Percentiles rank a stretch among this genome's conserved stretches.
Evolutionary conservation across 148 eudicot species (phyloP).

Genomic region (Heliamphora exappendiculata): DNA sequence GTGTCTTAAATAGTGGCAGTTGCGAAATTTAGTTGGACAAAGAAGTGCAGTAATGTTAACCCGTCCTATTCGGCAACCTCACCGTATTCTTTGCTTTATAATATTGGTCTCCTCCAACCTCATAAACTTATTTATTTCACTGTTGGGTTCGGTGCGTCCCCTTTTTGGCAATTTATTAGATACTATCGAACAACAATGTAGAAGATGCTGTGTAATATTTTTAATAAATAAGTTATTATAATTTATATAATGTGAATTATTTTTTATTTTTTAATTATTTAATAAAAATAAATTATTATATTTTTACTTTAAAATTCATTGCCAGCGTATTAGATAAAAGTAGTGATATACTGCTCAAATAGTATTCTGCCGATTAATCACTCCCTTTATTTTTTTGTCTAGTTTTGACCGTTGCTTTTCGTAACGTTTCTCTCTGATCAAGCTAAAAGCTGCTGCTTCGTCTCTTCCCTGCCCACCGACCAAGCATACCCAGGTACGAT

Average conservation of each 20-base stretch:
- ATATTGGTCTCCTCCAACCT: background rate
- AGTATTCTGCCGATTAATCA: too few species aligned
- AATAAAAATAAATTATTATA: too few species aligned
- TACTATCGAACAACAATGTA: too few species aligned
- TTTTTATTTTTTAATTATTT: too few species aligned
- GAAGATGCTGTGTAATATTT: too few species aligned
- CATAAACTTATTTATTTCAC: constrained; percentile 17
- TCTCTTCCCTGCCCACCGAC: constrained; percentile 8
- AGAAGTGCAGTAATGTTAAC: background rate
- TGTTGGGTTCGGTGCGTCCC: background rate
- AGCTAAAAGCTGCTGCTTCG: constrained; percentile 15
- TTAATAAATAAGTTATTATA: too few species aligned
- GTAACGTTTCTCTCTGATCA: constrained; percentile 23
- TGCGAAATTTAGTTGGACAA: background rate
- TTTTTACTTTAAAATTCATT: too few species aligned
- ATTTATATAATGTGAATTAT: too few species aligned
- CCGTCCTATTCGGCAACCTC: background rate
- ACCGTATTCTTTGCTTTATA: constrained; percentile 11
- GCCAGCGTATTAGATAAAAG: too few species aligned
- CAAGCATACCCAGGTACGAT: constrained; percentile 18
- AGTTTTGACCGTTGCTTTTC: constrained; percentile 61
- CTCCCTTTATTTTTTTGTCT: constrained; percentile 6
- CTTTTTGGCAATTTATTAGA: too few species aligned
- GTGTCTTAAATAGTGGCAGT: constrained; percentile 1
- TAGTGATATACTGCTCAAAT: too few species aligned